phyloP scores from a whole-genome alignment of 345 rosid species.

The Toxicodendron radicans region DNA sequence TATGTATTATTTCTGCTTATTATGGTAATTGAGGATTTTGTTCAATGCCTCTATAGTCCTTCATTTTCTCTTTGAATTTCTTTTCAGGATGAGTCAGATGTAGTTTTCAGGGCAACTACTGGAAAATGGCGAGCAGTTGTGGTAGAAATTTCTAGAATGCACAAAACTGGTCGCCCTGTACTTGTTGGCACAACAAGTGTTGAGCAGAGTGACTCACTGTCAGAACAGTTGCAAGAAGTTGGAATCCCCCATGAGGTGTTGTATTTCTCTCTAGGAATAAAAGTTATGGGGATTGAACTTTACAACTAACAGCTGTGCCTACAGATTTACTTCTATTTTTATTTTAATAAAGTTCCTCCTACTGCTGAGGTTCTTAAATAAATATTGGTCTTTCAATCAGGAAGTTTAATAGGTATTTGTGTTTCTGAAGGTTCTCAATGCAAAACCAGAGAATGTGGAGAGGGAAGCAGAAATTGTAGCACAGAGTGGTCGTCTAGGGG shows the following conservation, averaged over 20 bases:
- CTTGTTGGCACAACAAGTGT: constrained; percentile 99
- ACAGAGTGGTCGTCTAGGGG: constrained; percentile 97
- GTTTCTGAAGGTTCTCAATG: constrained; percentile 81
- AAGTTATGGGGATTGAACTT: not conserved
- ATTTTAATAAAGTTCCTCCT: no score
- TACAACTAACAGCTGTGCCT: not conserved
- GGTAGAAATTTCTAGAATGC: constrained; percentile 93
- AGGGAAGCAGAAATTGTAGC: constrained; percentile 99
- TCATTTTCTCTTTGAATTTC: constrained; percentile 20
- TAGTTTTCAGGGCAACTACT: constrained; percentile 81
- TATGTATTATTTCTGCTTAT: constrained; percentile 5
- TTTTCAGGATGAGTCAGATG: constrained; percentile 94
- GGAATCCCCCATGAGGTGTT: constrained; percentile 91
- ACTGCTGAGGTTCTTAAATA: no score
- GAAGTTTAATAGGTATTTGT: constrained; percentile 23
- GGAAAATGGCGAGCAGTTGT: constrained; percentile 98
- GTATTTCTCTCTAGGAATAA: constrained; percentile 10
- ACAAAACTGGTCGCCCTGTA: constrained; percentile 88
- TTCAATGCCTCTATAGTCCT: not conserved
- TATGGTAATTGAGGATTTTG: not conserved
- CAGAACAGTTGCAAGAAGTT: constrained; percentile 77
- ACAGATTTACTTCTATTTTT: not conserved
- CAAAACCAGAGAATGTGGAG: constrained; percentile 99
- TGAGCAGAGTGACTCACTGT: constrained; percentile 94
- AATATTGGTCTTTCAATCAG: constrained; percentile 3